A percentile compares a stretch with the other conserved stretches of the same genome.
Conservation (phyloP, 345 rosid genomes). For the Leavenworthia alabamica region DNA sequence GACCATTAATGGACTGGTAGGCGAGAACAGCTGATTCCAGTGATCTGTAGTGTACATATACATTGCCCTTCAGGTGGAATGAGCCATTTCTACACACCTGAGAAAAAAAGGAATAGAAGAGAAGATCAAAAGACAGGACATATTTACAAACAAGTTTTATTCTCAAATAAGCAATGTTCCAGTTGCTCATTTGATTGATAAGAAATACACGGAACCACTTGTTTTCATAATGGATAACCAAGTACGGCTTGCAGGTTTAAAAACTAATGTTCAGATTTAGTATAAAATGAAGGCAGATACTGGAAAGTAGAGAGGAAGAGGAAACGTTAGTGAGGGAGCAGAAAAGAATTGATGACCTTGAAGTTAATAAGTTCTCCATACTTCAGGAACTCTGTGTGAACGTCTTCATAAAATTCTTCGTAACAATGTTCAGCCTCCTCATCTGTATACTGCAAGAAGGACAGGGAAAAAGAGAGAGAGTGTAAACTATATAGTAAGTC, state of each 20-base stretch:
- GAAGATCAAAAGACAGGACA: conserved; percentile 10
- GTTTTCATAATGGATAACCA: conserved; percentile 4
- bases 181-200: background rate
- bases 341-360: conserved; percentile 49
- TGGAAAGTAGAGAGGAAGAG: background rate
- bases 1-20: conserved; percentile 59
- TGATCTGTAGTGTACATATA: conserved; percentile 74
- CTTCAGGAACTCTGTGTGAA: conserved; percentile 92
- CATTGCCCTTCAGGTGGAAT: conserved; percentile 88
- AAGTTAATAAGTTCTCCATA: conserved; percentile 92
- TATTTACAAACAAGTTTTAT: conserved; percentile 2
- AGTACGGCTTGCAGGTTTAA: conserved; percentile 4
- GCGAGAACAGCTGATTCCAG: conserved; percentile 76
- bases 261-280: background rate
- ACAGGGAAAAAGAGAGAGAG: conserved; percentile 4
- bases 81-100: conserved; percentile 92
- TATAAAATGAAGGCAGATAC: background rate
- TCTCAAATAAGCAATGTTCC: background rate
- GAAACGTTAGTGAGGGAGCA: background rate
- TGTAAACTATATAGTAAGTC: conserved; percentile 11
- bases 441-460: conserved; percentile 64
- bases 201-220: background rate
- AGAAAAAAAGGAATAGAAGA: background rate
- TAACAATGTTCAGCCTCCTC: conserved; percentile 78
- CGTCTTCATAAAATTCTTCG: conserved; percentile 97